Conservation (phyloP, 768 basidiomycete genomes). For the Coprinopsis sp. region DNA sequence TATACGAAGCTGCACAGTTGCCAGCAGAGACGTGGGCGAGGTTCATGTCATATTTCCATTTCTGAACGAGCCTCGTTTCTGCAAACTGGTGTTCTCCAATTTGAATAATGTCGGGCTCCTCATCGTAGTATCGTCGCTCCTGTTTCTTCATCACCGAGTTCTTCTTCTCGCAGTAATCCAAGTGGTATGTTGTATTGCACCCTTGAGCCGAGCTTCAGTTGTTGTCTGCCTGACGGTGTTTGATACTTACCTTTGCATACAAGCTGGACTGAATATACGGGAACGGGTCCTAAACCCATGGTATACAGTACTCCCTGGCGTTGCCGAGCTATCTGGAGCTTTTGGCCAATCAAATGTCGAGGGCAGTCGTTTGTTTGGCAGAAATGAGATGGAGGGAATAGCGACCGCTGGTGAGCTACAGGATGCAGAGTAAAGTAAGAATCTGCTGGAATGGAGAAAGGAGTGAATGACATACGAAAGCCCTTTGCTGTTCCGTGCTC, state of each 20-base stretch:
- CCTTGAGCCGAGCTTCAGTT: neutral
- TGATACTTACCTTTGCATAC: neutral
- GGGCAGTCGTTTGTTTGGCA: neutral
- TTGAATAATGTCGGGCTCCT: neutral
- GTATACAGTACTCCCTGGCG: conserved; percentile 1
- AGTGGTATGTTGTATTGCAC: neutral
- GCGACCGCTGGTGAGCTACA: neutral
- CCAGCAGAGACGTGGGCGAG: neutral
- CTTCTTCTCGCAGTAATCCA: neutral
- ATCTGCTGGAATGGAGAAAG: neutral
- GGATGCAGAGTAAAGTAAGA: too few species aligned
- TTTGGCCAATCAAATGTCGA: neutral
- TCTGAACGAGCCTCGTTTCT: neutral
- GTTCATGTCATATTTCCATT: neutral
- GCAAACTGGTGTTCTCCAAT: neutral
- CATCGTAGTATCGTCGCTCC: neutral
- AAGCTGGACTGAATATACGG: neutral
- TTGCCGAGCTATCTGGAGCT: neutral
- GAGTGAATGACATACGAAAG: neutral
- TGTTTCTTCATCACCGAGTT: too few species aligned
- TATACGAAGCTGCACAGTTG: neutral
- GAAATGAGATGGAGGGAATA: neutral
- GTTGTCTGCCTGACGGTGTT: neutral
- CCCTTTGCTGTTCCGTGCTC: neutral
- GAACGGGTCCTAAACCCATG: neutral